Evolutionary conservation across 2,329 filamentous ascomycete species (phyloP).

Genomic region (Harringtonia aguacate): DNA sequence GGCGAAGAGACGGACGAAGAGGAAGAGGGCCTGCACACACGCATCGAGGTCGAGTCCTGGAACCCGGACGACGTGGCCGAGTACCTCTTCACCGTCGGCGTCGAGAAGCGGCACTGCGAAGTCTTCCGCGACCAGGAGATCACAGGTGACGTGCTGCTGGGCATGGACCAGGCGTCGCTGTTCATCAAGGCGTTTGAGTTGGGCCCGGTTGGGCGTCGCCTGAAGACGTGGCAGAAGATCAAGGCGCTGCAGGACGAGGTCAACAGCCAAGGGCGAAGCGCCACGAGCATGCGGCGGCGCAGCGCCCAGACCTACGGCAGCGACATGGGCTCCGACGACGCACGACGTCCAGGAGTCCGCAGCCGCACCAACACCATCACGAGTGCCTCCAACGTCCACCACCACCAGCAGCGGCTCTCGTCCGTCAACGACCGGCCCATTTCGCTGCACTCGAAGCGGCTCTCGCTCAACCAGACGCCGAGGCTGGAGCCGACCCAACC

Average conservation of each 20-base stretch:
- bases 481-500: constrained; percentile 32
- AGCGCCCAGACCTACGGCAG: constrained; percentile 48
- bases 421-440: constrained; percentile 31
- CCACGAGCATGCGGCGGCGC: constrained; percentile 24
- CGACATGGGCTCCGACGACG: constrained; percentile 46
- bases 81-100: constrained; percentile 73
- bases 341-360: constrained; percentile 33
- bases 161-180: constrained; percentile 90
- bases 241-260: constrained; percentile 85
- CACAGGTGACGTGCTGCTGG: constrained; percentile 80
- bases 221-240: constrained; percentile 97
- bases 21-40: constrained; percentile 58
- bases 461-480: constrained; percentile 40
- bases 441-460: constrained; percentile 35
- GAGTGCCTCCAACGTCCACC: constrained; percentile 37
- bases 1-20: constrained; percentile 95
- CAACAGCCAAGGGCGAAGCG: constrained; percentile 35
- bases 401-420: constrained; percentile 28
- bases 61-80: constrained; percentile 73
- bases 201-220: constrained; percentile 75
- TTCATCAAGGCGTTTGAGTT: constrained; percentile 94
- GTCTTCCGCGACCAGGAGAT: constrained; percentile 96
- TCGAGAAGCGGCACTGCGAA: constrained; percentile 84
- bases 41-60: constrained; percentile 70
- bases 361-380: constrained; percentile 50